Conservation (phyloP, 495 filamentous ascomycete species). For the Neurospora tetraspora region DNA sequence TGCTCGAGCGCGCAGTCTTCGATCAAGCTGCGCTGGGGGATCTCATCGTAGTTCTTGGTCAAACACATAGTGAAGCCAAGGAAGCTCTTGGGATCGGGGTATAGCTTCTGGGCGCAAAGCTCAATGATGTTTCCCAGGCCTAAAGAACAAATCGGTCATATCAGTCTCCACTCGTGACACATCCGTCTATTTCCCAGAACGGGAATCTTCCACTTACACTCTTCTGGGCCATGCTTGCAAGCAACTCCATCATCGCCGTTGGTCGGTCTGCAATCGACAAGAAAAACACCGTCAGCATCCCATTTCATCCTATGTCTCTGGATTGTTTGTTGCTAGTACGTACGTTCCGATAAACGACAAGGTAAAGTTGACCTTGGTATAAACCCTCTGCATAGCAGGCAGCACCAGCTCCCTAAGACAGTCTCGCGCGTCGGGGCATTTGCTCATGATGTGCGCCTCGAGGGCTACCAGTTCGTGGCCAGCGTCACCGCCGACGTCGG, state of each 20-base stretch:
- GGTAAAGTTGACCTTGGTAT: constrained; percentile 79
- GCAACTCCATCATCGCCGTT: constrained; percentile 52
- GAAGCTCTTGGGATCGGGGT: constrained; percentile 73
- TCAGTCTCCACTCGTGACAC: neutral
- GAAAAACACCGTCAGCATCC: neutral
- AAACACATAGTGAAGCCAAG: constrained; percentile 90
- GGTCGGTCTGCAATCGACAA: constrained; percentile 22
- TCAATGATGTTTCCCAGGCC: constrained; percentile 87
- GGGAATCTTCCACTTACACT: constrained; percentile 40
- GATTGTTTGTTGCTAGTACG: neutral
- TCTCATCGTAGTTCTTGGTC: constrained; percentile 55
- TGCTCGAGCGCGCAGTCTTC: constrained; percentile 83
- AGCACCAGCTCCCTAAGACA: constrained; percentile 75
- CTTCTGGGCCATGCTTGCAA: constrained; percentile 81
- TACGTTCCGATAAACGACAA: constrained; percentile 75
- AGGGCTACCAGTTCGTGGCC: constrained; percentile 48
- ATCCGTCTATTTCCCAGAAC: neutral
- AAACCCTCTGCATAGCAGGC: constrained; percentile 73
- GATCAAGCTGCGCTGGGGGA: constrained; percentile 64
- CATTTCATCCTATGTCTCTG: neutral
- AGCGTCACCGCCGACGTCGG: neutral
- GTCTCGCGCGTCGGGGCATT: constrained; percentile 78
- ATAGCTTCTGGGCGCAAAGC: constrained; percentile 74
- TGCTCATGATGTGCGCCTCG: constrained; percentile 90
- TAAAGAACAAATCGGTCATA: neutral